These are phyloP conservation scores for Carex kokanica DNA, from an alignment of 176 grass and related monocot species.

Conservation along the genomic window DNA sequence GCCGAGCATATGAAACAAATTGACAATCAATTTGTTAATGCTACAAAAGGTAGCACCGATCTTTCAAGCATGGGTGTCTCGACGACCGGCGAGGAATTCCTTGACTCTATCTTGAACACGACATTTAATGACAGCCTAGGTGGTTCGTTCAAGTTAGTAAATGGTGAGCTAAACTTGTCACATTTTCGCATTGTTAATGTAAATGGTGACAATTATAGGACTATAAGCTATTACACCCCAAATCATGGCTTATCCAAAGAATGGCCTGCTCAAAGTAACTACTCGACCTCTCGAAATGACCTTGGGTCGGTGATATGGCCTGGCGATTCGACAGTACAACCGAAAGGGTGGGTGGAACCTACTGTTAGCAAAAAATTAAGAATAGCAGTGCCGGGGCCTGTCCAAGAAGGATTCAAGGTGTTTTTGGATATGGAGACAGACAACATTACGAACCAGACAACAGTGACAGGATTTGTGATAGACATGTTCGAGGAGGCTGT, in stretches of 20 bases:
- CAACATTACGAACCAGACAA: constrained; percentile 24
- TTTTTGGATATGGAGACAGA: constrained; percentile 42
- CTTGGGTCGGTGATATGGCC: constrained; percentile 44
- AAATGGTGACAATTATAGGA: neutral
- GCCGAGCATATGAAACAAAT: constrained; percentile 30
- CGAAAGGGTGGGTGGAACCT: constrained; percentile 48
- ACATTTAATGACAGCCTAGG: constrained; percentile 33
- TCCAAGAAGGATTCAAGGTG: constrained; percentile 25
- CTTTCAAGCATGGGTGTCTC: constrained; percentile 31
- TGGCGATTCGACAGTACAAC: constrained; percentile 24
- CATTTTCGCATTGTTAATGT: constrained; percentile 66
- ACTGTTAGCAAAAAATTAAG: constrained; percentile 28
- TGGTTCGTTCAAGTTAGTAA: constrained; percentile 40
- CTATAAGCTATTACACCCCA: constrained; percentile 49
- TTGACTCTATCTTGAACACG: constrained; percentile 21
- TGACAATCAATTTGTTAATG: neutral
- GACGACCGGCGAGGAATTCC: constrained; percentile 28
- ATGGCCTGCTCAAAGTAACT: constrained; percentile 7
- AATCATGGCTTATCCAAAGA: constrained; percentile 25
- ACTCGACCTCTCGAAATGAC: constrained; percentile 9
- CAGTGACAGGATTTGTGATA: constrained; percentile 57
- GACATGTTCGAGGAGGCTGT: constrained; percentile 95
- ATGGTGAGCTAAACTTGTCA: constrained; percentile 28
- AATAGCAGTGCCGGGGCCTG: constrained; percentile 41
- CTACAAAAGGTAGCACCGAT: neutral